Base-by-base conservation (phyloP, 257 asterid genomes). In the Galeopsis tetrahit region DNA sequence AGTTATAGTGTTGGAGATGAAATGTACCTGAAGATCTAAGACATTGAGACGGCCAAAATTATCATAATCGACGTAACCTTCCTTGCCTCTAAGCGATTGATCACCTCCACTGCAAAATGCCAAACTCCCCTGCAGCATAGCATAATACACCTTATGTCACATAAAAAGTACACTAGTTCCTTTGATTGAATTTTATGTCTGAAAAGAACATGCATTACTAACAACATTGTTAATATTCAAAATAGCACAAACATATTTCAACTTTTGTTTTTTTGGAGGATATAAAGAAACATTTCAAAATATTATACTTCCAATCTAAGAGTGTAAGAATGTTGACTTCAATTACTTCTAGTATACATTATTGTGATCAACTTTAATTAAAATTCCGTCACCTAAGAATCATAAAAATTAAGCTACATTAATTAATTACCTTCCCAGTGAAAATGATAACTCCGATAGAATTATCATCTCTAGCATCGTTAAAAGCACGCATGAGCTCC, bases 41-140 rank as follows among this genome's bases (percentile, higher is more conserved):
- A 93, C 98, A 65, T 93, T 93, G 51, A 93, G 94, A 64, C 97
- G 97, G 11, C 97, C 98, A 31, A 89, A 86, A 65, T 71, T 86
- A 57, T 93, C 98, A 34, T 81, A 88, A 79, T 93, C 97, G 7
- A 76, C 87, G 74, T 93, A 93, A 43, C 98, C 98, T 74, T 88
- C 86, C 63, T 89, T 91, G 65, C 92, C 89, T 78, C 98, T 83
- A 56, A 93, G 83, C 32, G 96, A 79, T 66, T 93, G 98, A 87
- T 93, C 98, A 28, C 97, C 98, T 32, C 98, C 98, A 56, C 98
- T 93, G 78, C 97, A 93, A 46, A 91, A 93, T 32, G 98, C 97
- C 73, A 75, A 56, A 6, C 87, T 84, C 44, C 98, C 97, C 97
- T 93, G 89, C 72, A 73, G 33, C 72, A 64, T 10, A 39, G 8